phyloP scores from a whole-genome alignment of 495 filamentous ascomycete species.

The Hypoxylon intermedium region DNA sequence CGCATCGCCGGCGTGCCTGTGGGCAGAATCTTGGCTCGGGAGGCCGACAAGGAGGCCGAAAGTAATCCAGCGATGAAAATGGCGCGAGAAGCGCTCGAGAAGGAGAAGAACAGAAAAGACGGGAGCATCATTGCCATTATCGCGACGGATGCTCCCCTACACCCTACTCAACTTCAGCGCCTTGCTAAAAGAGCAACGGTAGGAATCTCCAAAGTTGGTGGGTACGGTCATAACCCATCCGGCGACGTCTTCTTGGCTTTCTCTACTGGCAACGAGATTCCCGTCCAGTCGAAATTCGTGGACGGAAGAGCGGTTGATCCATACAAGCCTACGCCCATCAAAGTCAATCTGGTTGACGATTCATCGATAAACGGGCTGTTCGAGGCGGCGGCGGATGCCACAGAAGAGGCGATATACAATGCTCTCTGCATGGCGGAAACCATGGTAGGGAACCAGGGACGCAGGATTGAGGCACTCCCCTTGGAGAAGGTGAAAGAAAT shows the following conservation, averaged over 20 bases:
- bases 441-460: slow-evolving; percentile 50
- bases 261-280: slow-evolving; percentile 55
- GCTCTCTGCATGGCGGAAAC: slow-evolving; percentile 58
- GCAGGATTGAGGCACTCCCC: slow-evolving; percentile 53
- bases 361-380: slow-evolving; percentile 58
- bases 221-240: slow-evolving; percentile 56
- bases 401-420: slow-evolving; percentile 63
- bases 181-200: slow-evolving; percentile 60
- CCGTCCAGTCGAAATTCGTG: slow-evolving; percentile 45
- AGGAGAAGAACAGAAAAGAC: slow-evolving; percentile 53
- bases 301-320: slow-evolving; percentile 36
- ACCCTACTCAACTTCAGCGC: slow-evolving; percentile 56
- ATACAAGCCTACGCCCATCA: slow-evolving; percentile 46
- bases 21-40: slow-evolving; percentile 51
- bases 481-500: slow-evolving; percentile 55
- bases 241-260: slow-evolving; percentile 64
- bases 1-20: slow-evolving; percentile 58
- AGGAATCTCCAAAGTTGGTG: slow-evolving; percentile 57
- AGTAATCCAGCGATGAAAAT: slow-evolving; percentile 37
- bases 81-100: slow-evolving; percentile 29
- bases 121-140: slow-evolving; percentile 63
- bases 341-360: slow-evolving; percentile 54
- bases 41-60: slow-evolving; percentile 37
- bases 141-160: slow-evolving; percentile 60
- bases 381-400: slow-evolving; percentile 57